Conservation (phyloP, 2,329 filamentous ascomycete genomes). For the Cytospora piceae region DNA sequence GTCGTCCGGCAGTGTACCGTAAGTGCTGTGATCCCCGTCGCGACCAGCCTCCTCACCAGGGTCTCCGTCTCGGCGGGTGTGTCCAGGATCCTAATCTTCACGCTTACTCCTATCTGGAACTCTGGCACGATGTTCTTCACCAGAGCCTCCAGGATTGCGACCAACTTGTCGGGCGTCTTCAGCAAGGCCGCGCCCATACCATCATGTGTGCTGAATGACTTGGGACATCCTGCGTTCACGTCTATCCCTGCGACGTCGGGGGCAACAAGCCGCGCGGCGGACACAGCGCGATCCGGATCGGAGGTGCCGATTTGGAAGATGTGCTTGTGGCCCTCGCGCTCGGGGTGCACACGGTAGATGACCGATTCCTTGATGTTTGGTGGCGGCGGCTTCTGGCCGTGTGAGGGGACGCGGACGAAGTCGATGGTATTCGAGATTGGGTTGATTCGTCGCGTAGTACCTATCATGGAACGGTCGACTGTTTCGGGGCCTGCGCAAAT, state of each 20-base stretch:
- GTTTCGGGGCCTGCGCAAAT: constrained; percentile 76
- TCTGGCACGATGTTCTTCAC: constrained; percentile 70
- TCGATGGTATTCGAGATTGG: constrained; percentile 78
- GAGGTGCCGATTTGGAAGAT: constrained; percentile 94
- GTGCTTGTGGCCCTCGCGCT: constrained; percentile 71
- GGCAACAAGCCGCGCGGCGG: constrained; percentile 83
- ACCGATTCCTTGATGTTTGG: constrained; percentile 64
- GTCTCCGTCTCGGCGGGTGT: constrained; percentile 73
- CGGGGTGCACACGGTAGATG: constrained; percentile 83
- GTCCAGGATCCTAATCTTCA: constrained; percentile 91
- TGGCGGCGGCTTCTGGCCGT: constrained; percentile 63
- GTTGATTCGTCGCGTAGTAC: constrained; percentile 78
- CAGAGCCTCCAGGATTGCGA: constrained; percentile 79
- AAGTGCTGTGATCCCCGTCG: constrained; percentile 87
- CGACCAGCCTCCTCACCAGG: constrained; percentile 77
- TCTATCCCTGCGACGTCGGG: constrained; percentile 91
- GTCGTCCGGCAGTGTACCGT: constrained; percentile 96
- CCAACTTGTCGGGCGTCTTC: constrained; percentile 80
- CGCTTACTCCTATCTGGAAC: constrained; percentile 89
- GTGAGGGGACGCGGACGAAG: constrained; percentile 77
- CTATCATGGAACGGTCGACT: constrained; percentile 89
- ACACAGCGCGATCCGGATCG: constrained; percentile 78
- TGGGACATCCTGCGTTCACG: constrained; percentile 97
- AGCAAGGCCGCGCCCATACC: constrained; percentile 96
- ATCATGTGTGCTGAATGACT: constrained; percentile 89